Conservation (phyloP, 2,329 filamentous ascomycete genomes). For the Fusarium annulatum region DNA sequence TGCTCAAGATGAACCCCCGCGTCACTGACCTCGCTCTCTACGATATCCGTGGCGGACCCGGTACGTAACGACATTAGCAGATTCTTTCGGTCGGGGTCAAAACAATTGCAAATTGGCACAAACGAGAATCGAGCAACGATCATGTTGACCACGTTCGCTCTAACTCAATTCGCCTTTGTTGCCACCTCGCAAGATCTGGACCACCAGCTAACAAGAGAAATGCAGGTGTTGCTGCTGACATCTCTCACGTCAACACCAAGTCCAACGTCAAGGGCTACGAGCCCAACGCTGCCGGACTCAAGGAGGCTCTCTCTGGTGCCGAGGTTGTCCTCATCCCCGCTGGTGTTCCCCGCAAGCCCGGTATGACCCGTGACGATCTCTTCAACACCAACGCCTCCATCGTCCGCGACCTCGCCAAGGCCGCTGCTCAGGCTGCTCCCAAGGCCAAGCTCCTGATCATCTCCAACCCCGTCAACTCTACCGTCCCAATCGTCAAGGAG, state of each 20-base stretch:
- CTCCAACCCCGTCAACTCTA: conserved; percentile 99
- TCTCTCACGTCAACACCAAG: conserved; percentile 99
- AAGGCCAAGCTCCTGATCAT: conserved; percentile 97
- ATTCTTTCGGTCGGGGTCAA: not conserved
- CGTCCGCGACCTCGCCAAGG: conserved; percentile 97
- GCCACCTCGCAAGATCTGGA: conserved; percentile 29
- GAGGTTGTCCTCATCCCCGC: conserved; percentile 98
- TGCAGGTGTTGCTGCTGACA: conserved; percentile 94
- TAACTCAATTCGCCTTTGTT: conserved; percentile 15
- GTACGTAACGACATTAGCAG: conserved; percentile 63
- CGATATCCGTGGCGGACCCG: conserved; percentile 94
- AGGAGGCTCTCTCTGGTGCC: conserved; percentile 82
- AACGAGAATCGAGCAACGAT: not conserved
- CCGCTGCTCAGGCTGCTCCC: conserved; percentile 86
- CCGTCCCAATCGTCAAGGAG: conserved; percentile 96
- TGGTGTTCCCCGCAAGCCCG: conserved; percentile 98
- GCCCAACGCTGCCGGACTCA: conserved; percentile 79
- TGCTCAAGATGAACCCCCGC: conserved; percentile 98
- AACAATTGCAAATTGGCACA: conserved; percentile 7
- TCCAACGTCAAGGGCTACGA: conserved; percentile 92
- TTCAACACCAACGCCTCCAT: conserved; percentile 99
- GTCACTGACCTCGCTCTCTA: conserved; percentile 96
- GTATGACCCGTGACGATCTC: conserved; percentile 99
- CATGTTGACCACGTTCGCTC: not conserved
- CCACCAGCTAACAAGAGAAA: conserved; percentile 35